A percentile compares a stretch with the other conserved stretches of the same genome.
These are phyloP conservation scores for Ogataea nonfermentans DNA, from an alignment of 805 yeast genomes.

Conservation along the genomic window DNA sequence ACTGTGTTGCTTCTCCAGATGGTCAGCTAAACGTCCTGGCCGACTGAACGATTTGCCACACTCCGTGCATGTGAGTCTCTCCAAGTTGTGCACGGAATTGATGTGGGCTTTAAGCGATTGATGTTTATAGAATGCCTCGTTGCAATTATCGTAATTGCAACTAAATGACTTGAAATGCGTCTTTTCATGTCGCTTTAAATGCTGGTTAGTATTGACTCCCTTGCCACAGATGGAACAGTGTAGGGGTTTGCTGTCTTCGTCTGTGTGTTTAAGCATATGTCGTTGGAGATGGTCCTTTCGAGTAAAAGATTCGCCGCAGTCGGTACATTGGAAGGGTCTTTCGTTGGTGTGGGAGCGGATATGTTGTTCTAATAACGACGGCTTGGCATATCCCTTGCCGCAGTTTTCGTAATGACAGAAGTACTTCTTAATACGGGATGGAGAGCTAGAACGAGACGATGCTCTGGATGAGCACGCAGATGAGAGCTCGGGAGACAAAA, in stretches of 20 bases:
- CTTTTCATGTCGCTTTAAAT: constrained; percentile 74
- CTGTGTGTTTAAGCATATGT: constrained; percentile 63
- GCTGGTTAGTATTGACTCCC: constrained; percentile 80
- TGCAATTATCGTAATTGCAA: constrained; percentile 64
- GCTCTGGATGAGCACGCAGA: constrained; percentile 13
- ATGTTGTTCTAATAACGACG: constrained; percentile 82
- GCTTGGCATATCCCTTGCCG: constrained; percentile 72
- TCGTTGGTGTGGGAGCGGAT: constrained; percentile 74
- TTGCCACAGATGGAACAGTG: constrained; percentile 74
- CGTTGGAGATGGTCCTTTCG: constrained; percentile 81
- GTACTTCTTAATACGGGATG: constrained; percentile 56
- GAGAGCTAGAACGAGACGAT: constrained; percentile 37
- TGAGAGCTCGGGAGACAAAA: constrained; percentile 5
- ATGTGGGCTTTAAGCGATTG: constrained; percentile 75
- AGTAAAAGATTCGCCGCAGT: constrained; percentile 64
- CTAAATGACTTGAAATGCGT: constrained; percentile 69
- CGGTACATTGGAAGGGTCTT: constrained; percentile 67
- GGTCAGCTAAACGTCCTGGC: constrained; percentile 65
- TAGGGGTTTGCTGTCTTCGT: constrained; percentile 58
- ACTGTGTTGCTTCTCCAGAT: constrained; percentile 62
- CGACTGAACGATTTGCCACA: constrained; percentile 67
- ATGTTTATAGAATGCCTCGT: constrained; percentile 67
- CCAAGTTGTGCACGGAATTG: constrained; percentile 54
- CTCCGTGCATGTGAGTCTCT: constrained; percentile 51
- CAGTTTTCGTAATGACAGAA: constrained; percentile 67